phyloP scores from a whole-genome alignment of 1,284 basidiomycete species.

The Boletus mariae region DNA sequence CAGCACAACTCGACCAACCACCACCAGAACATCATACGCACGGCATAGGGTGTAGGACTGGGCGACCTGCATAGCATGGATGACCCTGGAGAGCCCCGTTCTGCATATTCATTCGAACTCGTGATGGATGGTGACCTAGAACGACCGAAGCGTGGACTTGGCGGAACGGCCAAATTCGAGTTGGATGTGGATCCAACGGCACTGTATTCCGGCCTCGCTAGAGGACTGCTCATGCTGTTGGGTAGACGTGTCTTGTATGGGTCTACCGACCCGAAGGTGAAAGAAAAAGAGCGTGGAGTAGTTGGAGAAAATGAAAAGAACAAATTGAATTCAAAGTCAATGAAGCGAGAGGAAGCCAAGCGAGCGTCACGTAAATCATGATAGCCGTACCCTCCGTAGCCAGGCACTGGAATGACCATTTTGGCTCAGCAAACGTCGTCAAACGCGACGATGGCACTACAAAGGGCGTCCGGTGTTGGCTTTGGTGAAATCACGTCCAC shows the following conservation, averaged over 20 bases:
- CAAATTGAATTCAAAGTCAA: constrained; percentile 1
- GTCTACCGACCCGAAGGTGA: neutral
- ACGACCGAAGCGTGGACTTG: constrained; percentile 14
- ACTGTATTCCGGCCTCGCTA: constrained; percentile 26
- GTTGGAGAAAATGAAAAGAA: constrained; percentile 13
- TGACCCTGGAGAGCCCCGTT: constrained; percentile 15
- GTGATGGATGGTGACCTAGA: constrained; percentile 20
- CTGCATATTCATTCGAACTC: constrained; percentile 17
- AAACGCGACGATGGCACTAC: constrained; percentile 33
- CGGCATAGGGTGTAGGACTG: constrained; percentile 28
- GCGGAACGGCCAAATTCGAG: constrained; percentile 19
- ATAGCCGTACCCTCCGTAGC: neutral
- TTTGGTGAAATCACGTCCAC: constrained; percentile 55
- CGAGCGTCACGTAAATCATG: constrained; percentile 13
- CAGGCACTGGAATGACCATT: neutral
- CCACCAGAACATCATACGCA: constrained; percentile 10
- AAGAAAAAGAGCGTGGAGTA: constrained; percentile 14
- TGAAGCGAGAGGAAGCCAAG: constrained; percentile 1
- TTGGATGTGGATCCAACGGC: constrained; percentile 26
- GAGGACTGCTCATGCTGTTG: constrained; percentile 26
- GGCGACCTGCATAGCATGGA: constrained; percentile 17
- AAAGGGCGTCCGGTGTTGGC: constrained; percentile 54
- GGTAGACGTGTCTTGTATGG: neutral
- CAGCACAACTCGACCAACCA: neutral
- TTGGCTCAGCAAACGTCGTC: constrained; percentile 7